These are phyloP conservation scores for Tolypocladium pustulatum DNA, from an alignment of 2,329 filamentous ascomycete species.

Conservation along the genomic window DNA sequence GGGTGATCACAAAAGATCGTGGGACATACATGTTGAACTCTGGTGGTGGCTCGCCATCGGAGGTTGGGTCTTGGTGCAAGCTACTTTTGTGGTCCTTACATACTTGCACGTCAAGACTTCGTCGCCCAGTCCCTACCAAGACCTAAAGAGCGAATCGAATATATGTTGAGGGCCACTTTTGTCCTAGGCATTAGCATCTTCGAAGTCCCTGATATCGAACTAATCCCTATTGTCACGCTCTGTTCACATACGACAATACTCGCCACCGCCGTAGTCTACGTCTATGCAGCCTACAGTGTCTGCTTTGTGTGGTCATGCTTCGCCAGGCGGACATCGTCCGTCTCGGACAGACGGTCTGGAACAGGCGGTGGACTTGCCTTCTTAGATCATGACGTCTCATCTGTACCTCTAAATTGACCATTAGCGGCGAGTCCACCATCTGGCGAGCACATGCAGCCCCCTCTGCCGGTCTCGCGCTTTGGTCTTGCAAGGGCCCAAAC, in stretches of 20 bases:
- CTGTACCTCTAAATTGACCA: background rate
- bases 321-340: background rate
- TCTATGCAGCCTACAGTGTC: background rate
- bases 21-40: slow-evolving; percentile 40
- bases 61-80: background rate
- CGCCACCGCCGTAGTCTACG: background rate
- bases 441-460: no score
- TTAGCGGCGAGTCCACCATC: background rate
- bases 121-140: background rate
- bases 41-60: background rate
- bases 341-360: background rate
- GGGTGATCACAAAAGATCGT: background rate
- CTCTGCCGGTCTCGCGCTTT: no score
- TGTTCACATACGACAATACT: background rate
- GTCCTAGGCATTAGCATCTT: background rate
- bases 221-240: background rate
- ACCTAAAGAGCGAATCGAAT: background rate
- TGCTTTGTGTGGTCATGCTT: background rate
- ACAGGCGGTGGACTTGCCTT: background rate
- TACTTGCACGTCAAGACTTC: background rate
- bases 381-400: background rate
- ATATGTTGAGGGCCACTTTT: background rate
- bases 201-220: background rate
- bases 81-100: background rate
- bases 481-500: no score